phyloP scores from a whole-genome alignment of 208 protist genomes.

The Leishmania major region DNA sequence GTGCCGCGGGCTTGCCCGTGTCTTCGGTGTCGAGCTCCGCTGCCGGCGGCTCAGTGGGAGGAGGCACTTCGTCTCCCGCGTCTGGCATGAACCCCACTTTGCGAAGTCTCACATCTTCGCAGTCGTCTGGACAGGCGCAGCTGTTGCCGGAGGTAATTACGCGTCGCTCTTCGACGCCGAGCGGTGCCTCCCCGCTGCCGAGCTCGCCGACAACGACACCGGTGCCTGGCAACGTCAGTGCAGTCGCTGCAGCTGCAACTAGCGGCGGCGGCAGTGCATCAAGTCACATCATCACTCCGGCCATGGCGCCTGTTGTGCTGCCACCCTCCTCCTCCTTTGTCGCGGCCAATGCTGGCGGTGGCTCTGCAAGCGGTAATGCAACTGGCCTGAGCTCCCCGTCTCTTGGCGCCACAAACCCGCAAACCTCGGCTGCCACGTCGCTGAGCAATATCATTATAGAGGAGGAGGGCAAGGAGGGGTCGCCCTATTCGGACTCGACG shows the following conservation, averaged over 20 bases:
- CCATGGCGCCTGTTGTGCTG: slow-evolving; percentile 3
- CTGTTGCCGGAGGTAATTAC: slow-evolving; percentile 12
- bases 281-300: background rate
- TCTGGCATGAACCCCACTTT: background rate
- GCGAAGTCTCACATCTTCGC: slow-evolving; percentile 5
- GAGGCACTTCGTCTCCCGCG: background rate
- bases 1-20: background rate
- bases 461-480: slow-evolving; percentile 29
- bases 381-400: slow-evolving; percentile 18
- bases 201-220: slow-evolving; percentile 1
- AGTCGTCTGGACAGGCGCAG: slow-evolving; percentile 13
- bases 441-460: slow-evolving; percentile 32
- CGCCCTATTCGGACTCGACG: slow-evolving; percentile 25
- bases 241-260: background rate
- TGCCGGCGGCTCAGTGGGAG: slow-evolving; percentile 2
- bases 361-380: background rate
- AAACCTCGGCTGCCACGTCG: slow-evolving; percentile 24
- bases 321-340: slow-evolving; percentile 1
- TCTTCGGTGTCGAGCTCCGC: background rate
- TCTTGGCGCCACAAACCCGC: slow-evolving; percentile 13
- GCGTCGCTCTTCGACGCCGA: slow-evolving; percentile 14
- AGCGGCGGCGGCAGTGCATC: background rate
- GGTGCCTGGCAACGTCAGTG: background rate
- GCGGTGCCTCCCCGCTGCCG: slow-evolving; percentile 10
- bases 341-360: background rate